phyloP scores from a whole-genome alignment of 2,329 filamentous ascomycete genomes.

The Alternaria arborescens region DNA sequence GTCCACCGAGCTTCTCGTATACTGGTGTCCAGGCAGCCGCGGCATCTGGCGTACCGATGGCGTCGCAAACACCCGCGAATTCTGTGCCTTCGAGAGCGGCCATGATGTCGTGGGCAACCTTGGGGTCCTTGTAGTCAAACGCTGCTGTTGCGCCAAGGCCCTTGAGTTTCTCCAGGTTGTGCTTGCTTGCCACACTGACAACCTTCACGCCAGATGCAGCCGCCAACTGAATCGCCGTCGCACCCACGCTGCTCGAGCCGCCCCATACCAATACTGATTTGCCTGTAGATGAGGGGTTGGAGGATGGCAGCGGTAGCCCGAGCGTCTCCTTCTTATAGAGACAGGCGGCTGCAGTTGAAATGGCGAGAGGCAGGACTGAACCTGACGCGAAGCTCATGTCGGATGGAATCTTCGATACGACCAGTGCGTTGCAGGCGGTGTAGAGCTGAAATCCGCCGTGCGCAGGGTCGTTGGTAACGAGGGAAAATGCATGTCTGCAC shows the following conservation, averaged over 20 bases:
- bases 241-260: constrained; percentile 56
- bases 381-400: constrained; percentile 51
- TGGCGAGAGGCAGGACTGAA: constrained; percentile 55
- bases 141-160: constrained; percentile 40
- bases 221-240: constrained; percentile 57
- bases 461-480: constrained; percentile 29
- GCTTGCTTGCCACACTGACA: constrained; percentile 49
- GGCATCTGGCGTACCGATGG: constrained; percentile 38
- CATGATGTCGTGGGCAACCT: constrained; percentile 51
- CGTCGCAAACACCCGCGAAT: constrained; percentile 56
- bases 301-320: constrained; percentile 50
- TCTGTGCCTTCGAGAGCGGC: constrained; percentile 52
- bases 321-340: constrained; percentile 54
- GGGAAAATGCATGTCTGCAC: constrained; percentile 38
- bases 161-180: constrained; percentile 42
- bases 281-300: constrained; percentile 36
- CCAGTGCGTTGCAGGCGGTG: constrained; percentile 37
- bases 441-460: constrained; percentile 50
- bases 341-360: constrained; percentile 55
- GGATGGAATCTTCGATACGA: constrained; percentile 51
- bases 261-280: constrained; percentile 62
- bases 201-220: constrained; percentile 54
- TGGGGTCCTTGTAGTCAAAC: constrained; percentile 45
- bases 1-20: constrained; percentile 41
- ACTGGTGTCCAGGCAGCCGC: constrained; percentile 37